A percentile compares a stretch with the other conserved stretches of the same genome.
These are phyloP conservation scores for Glarea lozoyensis DNA, from an alignment of 495 filamentous ascomycete genomes.

Conservation along the genomic window DNA sequence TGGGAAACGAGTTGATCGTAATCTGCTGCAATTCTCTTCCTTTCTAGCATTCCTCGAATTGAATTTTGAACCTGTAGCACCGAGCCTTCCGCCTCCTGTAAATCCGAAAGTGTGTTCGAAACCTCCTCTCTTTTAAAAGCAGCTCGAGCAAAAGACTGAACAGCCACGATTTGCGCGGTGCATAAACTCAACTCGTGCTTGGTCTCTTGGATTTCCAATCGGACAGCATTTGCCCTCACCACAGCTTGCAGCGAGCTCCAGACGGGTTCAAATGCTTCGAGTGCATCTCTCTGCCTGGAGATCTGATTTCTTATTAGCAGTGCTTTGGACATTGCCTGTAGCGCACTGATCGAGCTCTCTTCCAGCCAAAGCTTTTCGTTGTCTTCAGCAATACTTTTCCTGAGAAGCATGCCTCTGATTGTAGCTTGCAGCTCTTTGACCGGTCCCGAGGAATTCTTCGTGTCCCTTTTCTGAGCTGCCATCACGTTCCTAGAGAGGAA, in stretches of 20 bases:
- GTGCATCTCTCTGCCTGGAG: slow-evolving; percentile 25
- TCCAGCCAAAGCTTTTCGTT: slow-evolving; percentile 25
- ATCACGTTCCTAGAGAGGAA: slow-evolving; percentile 43
- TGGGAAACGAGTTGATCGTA: slow-evolving; percentile 51
- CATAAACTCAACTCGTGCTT: slow-evolving; percentile 29
- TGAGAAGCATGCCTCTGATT: slow-evolving; percentile 46
- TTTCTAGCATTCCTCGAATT: slow-evolving; percentile 43
- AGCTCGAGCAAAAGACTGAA: slow-evolving; percentile 46
- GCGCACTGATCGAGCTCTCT: slow-evolving; percentile 22
- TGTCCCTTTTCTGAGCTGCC: slow-evolving; percentile 42
- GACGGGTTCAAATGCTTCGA: slow-evolving; percentile 18
- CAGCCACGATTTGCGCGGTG: slow-evolving; percentile 26
- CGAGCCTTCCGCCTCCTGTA: slow-evolving; percentile 30
- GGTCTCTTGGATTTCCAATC: slow-evolving; percentile 29
- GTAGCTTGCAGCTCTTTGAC: slow-evolving; percentile 59
- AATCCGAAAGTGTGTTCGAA: slow-evolving; percentile 29
- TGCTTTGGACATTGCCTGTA: slow-evolving; percentile 30
- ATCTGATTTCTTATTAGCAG: slow-evolving; percentile 35
- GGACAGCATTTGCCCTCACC: slow-evolving; percentile 39
- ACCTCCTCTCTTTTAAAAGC: slow-evolving; percentile 38
- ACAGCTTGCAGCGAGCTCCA: slow-evolving; percentile 36
- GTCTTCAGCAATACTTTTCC: slow-evolving; percentile 24
- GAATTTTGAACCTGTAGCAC: slow-evolving; percentile 36
- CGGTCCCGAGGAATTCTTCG: slow-evolving; percentile 34
- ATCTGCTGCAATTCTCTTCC: slow-evolving; percentile 36